A percentile compares a stretch with the other conserved stretches of the same genome.
Evolutionary conservation across 441 rosid species (phyloP).

Genomic region (Dalechampia spathulata): DNA sequence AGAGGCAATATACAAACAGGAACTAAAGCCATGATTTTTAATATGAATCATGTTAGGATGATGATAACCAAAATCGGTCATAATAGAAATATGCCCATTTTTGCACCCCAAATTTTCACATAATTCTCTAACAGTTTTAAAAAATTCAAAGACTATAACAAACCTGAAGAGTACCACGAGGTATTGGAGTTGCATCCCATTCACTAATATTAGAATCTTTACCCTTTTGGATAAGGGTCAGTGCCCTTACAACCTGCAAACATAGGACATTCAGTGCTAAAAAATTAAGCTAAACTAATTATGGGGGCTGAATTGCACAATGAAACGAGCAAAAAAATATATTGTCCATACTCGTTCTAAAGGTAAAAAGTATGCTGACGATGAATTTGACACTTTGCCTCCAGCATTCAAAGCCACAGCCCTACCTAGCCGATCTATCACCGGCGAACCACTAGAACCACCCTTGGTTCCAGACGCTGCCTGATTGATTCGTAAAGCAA

Average conservation of each 20-base stretch:
- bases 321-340: conserved; percentile 9
- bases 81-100: neutral
- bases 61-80: neutral
- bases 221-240: conserved; percentile 56
- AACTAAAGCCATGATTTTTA: neutral
- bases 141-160: conserved; percentile 19
- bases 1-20: neutral
- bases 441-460: conserved; percentile 99
- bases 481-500: conserved; percentile 22
- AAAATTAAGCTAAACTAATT: too few relatives aligned
- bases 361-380: conserved; percentile 91
- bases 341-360: conserved; percentile 59
- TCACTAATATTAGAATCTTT: conserved; percentile 39
- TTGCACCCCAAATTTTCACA: neutral
- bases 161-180: conserved; percentile 99
- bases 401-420: conserved; percentile 99
- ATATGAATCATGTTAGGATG: neutral
- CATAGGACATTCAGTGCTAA: too few relatives aligned
- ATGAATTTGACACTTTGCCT: conserved; percentile 79
- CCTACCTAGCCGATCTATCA: conserved; percentile 92
- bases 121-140: neutral
- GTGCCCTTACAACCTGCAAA: conserved; percentile 90
- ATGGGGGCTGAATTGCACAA: too few relatives aligned
- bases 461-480: conserved; percentile 98
- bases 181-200: conserved; percentile 70